phyloP scores from a whole-genome alignment of 192 early-diverging fungal genomes.

The Backusella circina region DNA sequence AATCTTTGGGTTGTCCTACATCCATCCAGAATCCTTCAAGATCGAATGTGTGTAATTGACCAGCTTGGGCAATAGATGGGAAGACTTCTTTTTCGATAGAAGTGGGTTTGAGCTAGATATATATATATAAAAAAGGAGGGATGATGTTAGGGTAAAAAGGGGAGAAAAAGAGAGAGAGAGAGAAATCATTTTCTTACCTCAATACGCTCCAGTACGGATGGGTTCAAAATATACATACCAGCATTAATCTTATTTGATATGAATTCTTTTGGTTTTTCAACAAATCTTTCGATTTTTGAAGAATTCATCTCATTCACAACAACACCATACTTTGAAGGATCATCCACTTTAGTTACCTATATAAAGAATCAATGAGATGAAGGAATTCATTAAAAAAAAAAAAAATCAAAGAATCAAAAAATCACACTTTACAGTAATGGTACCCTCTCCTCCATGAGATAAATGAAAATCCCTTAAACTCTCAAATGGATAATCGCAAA shows the following conservation, averaged over 20 bases:
- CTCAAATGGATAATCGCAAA: conserved; percentile 97
- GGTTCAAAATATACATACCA: conserved; percentile 98
- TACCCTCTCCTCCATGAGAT: conserved; percentile 90
- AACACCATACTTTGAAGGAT: conserved; percentile 99
- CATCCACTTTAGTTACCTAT: conserved; percentile 90
- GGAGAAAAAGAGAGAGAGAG: background rate
- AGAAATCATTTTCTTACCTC: conserved; percentile 42
- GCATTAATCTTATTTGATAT: conserved; percentile 99
- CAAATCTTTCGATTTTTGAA: conserved; percentile 87
- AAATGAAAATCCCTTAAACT: conserved; percentile 87
- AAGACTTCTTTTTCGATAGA: conserved; percentile 99
- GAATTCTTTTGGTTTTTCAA: conserved; percentile 96
- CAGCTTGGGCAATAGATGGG: conserved; percentile 85
- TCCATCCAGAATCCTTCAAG: conserved; percentile 99
- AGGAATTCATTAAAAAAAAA: background rate
- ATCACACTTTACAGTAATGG: conserved; percentile 77
- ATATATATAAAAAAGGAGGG: conserved; percentile 10
- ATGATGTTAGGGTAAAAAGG: background rate
- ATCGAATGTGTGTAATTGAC: conserved; percentile 88
- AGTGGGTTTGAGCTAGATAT: conserved; percentile 77
- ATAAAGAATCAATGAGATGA: background rate
- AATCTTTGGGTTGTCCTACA: conserved; percentile 99
- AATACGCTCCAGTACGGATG: conserved; percentile 88
- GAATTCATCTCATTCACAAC: conserved; percentile 77
- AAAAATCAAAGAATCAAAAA: background rate